phyloP scores from a whole-genome alignment of 164 flowering plant genomes.

The Protea cynaroides region DNA sequence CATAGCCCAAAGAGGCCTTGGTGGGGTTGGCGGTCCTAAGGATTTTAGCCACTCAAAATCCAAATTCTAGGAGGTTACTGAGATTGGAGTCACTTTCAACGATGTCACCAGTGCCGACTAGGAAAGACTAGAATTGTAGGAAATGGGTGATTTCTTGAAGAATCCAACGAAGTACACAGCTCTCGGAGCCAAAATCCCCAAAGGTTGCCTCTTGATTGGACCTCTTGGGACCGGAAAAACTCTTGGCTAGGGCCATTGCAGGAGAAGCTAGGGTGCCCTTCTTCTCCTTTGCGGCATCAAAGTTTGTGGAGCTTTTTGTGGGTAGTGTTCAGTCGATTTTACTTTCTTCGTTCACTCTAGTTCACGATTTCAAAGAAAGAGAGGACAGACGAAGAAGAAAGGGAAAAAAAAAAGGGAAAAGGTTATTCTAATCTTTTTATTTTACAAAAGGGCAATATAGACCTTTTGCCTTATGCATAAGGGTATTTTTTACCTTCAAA shows the following conservation, averaged over 20 bases:
- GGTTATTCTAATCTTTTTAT: no score
- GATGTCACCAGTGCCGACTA: constrained; percentile 98
- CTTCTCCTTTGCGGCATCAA: constrained; percentile 90
- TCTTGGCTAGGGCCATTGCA: constrained; percentile 83
- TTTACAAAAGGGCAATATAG: no score
- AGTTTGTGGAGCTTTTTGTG: constrained; percentile 91
- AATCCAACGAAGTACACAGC: constrained; percentile 94
- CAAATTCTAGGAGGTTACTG: constrained; percentile 93
- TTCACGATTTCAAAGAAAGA: no score
- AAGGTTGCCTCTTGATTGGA: constrained; percentile 92
- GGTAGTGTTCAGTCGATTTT: no score
- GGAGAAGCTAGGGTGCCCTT: constrained; percentile 95
- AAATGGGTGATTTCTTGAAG: constrained; percentile 92
- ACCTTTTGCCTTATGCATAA: no score
- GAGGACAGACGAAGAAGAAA: no score
- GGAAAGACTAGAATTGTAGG: constrained; percentile 84
- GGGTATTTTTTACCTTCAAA: no score
- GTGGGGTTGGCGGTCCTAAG: constrained; percentile 96
- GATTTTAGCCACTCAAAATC: constrained; percentile 88
- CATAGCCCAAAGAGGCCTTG: constrained; percentile 83
- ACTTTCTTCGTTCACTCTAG: no score
- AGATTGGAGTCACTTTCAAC: constrained; percentile 78
- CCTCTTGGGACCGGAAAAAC: constrained; percentile 97
- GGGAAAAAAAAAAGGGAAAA: no score
- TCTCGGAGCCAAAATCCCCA: constrained; percentile 87